Evolutionary conservation across 1,284 basidiomycete species (phyloP), one percentile per base, ranked within the genome.

Genomic region (Puccinia coronata): DNA sequence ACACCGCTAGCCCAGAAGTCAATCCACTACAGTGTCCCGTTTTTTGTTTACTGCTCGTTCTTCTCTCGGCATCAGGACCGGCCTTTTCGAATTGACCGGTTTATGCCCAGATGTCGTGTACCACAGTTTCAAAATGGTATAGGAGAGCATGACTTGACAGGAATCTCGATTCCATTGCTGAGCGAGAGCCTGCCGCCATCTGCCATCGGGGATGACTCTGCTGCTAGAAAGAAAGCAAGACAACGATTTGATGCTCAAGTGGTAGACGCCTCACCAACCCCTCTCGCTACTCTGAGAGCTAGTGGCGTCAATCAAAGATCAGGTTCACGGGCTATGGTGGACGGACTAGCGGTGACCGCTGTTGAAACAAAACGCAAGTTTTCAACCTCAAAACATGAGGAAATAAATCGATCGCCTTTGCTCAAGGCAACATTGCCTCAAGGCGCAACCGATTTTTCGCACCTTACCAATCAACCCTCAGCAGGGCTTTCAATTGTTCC

Each of bases 81-180:
- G 82, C 95, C 94, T 0, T 93, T 97, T 85, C 90, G 95, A 65
- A 88, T 89, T 82, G 95, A 96, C 86, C 91, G 94, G 89, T 98
- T 97, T 85, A 89, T 97, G 36, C 92, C 94, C 1, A 91, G 94
- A 59, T 94, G 93, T 53, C 94, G 93, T 87, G 96, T 97, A 93
- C 92, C 94, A 84, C 92, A 96, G 85, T 94, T 96, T 65, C 92
- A 96, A 85, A 95, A 94, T 11, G 95, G 95, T 4, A 88, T 96
- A 12, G 88, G 96, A 69, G 94, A 95, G 83, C 92, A 96, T 84
- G 95, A 95, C 85, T 91, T 94, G 43, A 91, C 92, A 23, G 92
- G 92, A 82, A 95, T 96, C 81, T 92, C 92, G 82, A 91, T 94
- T 18, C 94, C 93, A 4, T 88, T 91, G 84, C 87, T 94, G 43